These are phyloP conservation scores for Phytophthora litchii DNA, from an alignment of 352 stramenopile species.

Conservation along the genomic window DNA sequence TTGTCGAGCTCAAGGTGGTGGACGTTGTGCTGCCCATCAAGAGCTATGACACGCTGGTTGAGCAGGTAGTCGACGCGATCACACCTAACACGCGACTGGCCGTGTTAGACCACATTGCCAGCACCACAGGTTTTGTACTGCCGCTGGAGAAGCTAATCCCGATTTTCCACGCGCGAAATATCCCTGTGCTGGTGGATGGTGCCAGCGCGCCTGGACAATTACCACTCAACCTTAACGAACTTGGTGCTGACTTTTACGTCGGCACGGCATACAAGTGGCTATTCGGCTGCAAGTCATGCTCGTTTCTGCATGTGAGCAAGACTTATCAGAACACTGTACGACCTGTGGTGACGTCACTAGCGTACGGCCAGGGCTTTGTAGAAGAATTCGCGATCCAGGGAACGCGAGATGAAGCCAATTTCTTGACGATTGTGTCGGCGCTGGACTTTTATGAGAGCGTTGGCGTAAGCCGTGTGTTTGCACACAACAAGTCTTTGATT, in stretches of 20 bases:
- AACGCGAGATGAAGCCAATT: constrained; percentile 84
- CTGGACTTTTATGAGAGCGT: constrained; percentile 88
- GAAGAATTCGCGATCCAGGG: constrained; percentile 88
- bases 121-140: constrained; percentile 75
- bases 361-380: constrained; percentile 80
- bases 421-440: constrained; percentile 79
- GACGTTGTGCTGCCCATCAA: constrained; percentile 74
- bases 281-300: constrained; percentile 86
- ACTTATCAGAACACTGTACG: constrained; percentile 76
- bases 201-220: constrained; percentile 79
- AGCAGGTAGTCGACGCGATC: constrained; percentile 76
- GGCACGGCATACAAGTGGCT: constrained; percentile 88
- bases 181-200: constrained; percentile 82
- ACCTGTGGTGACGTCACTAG: constrained; percentile 81
- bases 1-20: constrained; percentile 89
- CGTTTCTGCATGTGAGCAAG: constrained; percentile 86
- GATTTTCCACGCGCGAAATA: constrained; percentile 76
- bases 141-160: constrained; percentile 85
- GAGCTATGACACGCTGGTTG: constrained; percentile 70
- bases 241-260: constrained; percentile 85
- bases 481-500: constrained; percentile 86
- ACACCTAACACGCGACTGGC: constrained; percentile 84
- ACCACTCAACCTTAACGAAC: constrained; percentile 65
- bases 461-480: constrained; percentile 71
- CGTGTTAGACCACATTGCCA: constrained; percentile 86